Evolutionary conservation across 2,329 filamentous ascomycete genomes (phyloP), one percentile per base, ranked within the genome.

Genomic region (Colletotrichum liriopes): DNA sequence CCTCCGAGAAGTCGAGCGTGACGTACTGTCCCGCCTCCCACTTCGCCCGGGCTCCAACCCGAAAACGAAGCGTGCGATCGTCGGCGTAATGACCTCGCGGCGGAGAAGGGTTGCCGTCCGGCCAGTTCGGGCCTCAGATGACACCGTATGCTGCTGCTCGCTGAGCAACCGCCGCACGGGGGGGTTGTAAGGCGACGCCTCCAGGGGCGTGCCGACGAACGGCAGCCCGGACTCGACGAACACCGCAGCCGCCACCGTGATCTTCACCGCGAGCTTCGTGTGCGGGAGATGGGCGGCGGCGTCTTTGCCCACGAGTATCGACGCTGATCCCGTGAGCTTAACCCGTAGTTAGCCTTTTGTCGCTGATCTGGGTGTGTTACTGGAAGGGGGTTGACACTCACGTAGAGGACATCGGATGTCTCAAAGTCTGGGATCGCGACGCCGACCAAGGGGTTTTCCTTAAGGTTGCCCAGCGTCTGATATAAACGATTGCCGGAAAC

Each of bases 401-500:
- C 67, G 79, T 96, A 96, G 2, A 97, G 85, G 7, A 93, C 90
- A 77, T 94, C 85, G 1, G 93, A 93, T 0, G 89, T 93, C 5
- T 88, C 87, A 77, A 93, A 96, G 79, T 95, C 90, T 0, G 94
- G 93, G 45, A 97, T 87, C 3, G 89, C 89, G 60, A 96, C 80
- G 3, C 94, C 94, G 3, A 93, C 89, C 23, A 84, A 83, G 0
- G 93, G 93, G 41, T 91, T 92, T 9, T 87, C 82, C 49, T 88
- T 84, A 18, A 97, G 84, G 78, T 97, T 97, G 1, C 94, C 94
- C 0, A 97, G 86, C 0, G 93, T 94, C 80, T 97, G 94, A 77
- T 97, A 97, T 0, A 96, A 83, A 20, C 93, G 86, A 80, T 97
- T 97, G 9, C 94, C 94, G 0, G 93, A 95, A 79, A 93, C 82